These are phyloP conservation scores for Colletotrichum sp. DNA, from an alignment of 2,329 filamentous ascomycete species.

Conservation along the genomic window DNA sequence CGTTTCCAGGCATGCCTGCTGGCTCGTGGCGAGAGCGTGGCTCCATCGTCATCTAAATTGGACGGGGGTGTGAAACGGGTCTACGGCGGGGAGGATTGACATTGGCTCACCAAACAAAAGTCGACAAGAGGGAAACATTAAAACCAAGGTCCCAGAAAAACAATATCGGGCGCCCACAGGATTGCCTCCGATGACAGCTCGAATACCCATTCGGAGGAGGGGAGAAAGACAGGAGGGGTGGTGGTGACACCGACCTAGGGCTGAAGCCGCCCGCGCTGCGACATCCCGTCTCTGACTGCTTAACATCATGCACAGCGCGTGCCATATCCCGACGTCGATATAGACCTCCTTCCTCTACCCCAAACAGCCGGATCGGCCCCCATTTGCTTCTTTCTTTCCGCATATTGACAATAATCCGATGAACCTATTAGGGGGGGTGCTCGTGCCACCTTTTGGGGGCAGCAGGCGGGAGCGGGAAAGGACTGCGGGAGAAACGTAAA, in stretches of 20 bases:
- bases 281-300: background rate
- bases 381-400: background rate
- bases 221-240: background rate
- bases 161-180: background rate
- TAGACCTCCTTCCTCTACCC: background rate
- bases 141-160: background rate
- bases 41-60: slow-evolving; percentile 16
- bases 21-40: slow-evolving; percentile 12
- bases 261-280: background rate
- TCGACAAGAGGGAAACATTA: background rate
- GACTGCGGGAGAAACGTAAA: background rate
- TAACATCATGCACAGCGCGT: background rate
- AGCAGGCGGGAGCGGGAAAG: background rate
- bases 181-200: background rate
- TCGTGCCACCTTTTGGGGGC: background rate
- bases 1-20: slow-evolving; percentile 4
- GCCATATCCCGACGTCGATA: background rate
- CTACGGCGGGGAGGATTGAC: background rate
- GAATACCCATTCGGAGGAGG: background rate
- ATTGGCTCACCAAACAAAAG: background rate
- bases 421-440: background rate
- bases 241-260: background rate
- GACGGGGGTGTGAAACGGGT: slow-evolving; percentile 10
- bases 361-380: background rate
- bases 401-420: background rate